Base-by-base conservation (phyloP, 257 asterid genomes). In the Rauvolfia tetraphylla region DNA sequence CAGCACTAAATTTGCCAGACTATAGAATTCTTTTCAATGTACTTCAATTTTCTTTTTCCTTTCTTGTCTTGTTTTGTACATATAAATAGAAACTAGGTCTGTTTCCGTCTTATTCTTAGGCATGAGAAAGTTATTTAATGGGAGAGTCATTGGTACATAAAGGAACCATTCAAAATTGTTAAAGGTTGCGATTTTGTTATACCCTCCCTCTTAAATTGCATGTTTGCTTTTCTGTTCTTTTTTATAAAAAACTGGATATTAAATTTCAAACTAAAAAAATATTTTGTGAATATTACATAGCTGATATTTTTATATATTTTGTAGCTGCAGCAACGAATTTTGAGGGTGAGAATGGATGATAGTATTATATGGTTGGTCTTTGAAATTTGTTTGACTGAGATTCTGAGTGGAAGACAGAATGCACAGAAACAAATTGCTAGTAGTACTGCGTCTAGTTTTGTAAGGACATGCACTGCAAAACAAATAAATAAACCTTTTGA, bases 381-480 rank as follows among this genome's bases (percentile, higher is more conserved):
- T 82, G 89, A 89, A 86, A 82, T 84, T 27, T 23, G 81, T 86
- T 90, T 89, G 92, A 90, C 92, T 86, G 84, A 33, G 39, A 63
- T 29, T 84, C 38, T 82, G 78, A 89, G 97, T 89, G 97, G 95
- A 91, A 88, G 95, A 91, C 91, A 86, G 79, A 85, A 82, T 85
- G 97, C 93, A 89, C 93, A 89, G 92, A 89, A 89, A 85, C 90
- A 86, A 84, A 88, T 86, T 80, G 87, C 42, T 75, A 75, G 61
- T 69, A 57, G 76, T 75, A 81, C 70, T 68, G 83, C 78, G 65
- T 80, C 49, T 82, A 68, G 41, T 59, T 79, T 72, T 72, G 66
- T 73, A 56, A 76, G 87, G 85, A 80, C 88, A 85, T 84, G 89
- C 90, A 87, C 82, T 77, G 83, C 84, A 81, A 6, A 41, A 68